phyloP scores from a whole-genome alignment of 768 basidiomycete genomes.

The Leccinellum luteum region DNA sequence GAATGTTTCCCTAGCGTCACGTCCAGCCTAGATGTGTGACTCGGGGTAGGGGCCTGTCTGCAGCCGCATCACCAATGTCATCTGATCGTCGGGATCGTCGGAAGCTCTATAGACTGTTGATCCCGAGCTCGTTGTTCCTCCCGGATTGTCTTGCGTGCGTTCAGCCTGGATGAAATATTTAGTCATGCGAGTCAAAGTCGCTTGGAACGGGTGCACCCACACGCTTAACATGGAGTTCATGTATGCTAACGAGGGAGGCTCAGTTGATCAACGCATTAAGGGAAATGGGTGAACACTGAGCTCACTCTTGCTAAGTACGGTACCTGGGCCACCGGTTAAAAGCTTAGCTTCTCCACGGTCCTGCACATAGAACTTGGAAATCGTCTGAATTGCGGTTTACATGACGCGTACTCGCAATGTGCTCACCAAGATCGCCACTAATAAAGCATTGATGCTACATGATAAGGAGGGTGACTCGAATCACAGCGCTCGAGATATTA shows the following conservation, averaged over 20 bases:
- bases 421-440: constrained; percentile 14
- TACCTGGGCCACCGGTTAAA: constrained; percentile 9
- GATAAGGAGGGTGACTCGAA: not conserved
- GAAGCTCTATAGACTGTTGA: not conserved
- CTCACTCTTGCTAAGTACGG: constrained; percentile 20
- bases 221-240: constrained; percentile 26
- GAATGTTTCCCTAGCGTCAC: not conserved
- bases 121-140: constrained; percentile 7
- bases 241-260: constrained; percentile 12
- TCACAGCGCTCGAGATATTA: not conserved
- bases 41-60: not conserved
- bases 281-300: not conserved
- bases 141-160: constrained; percentile 17
- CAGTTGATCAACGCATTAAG: not conserved
- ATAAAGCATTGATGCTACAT: constrained; percentile 8
- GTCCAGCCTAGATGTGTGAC: not conserved
- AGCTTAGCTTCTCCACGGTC: not conserved
- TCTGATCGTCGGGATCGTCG: not conserved
- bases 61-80: not conserved
- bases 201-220: constrained; percentile 10
- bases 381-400: not conserved
- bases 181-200: not conserved
- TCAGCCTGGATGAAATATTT: constrained; percentile 6
- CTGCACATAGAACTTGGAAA: constrained; percentile 18
- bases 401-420: not conserved